Base-by-base conservation (phyloP, 2,329 filamentous ascomycete species). In the Cladosporium velox region DNA sequence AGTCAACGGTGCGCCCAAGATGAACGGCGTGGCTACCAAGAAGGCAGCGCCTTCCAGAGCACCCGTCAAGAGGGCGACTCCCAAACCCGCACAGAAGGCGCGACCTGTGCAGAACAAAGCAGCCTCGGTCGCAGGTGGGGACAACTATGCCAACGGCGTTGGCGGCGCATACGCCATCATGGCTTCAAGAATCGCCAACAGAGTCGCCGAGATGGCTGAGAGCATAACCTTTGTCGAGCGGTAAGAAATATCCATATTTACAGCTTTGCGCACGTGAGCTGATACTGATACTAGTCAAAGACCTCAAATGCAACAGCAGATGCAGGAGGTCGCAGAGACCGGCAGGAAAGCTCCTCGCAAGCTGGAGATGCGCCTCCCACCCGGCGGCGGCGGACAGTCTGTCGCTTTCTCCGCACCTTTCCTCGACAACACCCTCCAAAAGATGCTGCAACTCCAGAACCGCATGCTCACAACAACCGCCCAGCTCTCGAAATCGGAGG, bases 141-240 rank as follows among this genome's bases (percentile, higher is more conserved):
- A 75, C 52, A 59, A 68, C 65, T 66, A 67, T 21, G 67, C 67
- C 44, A 69, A 70, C 49, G 75, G 73, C 21, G 72, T 75, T 18
- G 73, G 78, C 47, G 83, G 81, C 38, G 80, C 82, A 41, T 84
- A 83, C 74, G 79, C 79, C 55, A 83, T 84, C 73, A 84, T 84
- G 82, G 81, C 81, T 10, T 79, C 77, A 54, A 71, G 82, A 51
- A 83, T 84, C 67, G 81, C 81, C 52, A 84, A 84, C 72, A 77
- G 82, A 55, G 81, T 84, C 14, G 82, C 81, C 6, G 82, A 84
- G 70, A 83, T 84, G 81, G 82, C 82, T 8, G 82, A 84, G 75
- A 83, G 82, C 74, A 81, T 82, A 70, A 83, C 82, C 18, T 83
- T 84, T 67, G 79, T 83, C 54, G 81, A 83, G 73, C 79, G 80